phyloP scores from a whole-genome alignment of 805 yeast species.

The Komagataella phaffii region DNA sequence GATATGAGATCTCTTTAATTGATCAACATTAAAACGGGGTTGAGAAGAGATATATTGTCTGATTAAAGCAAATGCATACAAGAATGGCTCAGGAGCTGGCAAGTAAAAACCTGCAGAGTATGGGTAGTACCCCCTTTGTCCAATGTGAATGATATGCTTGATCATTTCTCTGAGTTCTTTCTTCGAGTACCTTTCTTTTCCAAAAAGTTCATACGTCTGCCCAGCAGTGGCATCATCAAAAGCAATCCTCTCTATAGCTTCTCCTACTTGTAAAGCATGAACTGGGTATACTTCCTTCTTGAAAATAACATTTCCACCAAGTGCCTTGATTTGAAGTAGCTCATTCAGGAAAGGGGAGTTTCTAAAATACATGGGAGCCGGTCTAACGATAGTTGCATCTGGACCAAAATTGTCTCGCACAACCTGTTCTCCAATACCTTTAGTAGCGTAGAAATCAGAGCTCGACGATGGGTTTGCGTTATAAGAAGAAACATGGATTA shows the following conservation, averaged over 20 bases:
- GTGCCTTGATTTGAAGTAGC: conserved; percentile 38
- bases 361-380: conserved; percentile 67
- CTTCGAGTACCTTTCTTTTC: conserved; percentile 51
- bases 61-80: conserved; percentile 29
- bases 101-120: conserved; percentile 21
- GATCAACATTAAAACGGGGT: conserved; percentile 44
- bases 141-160: conserved; percentile 28
- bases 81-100: conserved; percentile 28
- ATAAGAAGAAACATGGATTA: conserved; percentile 68
- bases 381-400: conserved; percentile 74
- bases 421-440: conserved; percentile 64
- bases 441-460: conserved; percentile 65
- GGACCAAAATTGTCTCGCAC: conserved; percentile 51
- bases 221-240: conserved; percentile 75
- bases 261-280: conserved; percentile 68
- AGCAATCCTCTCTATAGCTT: conserved; percentile 66
- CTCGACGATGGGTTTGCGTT: conserved; percentile 58
- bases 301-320: conserved; percentile 54
- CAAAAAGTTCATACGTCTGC: conserved; percentile 59
- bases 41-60: conserved; percentile 29
- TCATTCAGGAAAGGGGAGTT: conserved; percentile 58
- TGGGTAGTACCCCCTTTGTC: conserved; percentile 20
- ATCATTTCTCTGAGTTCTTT: conserved; percentile 59
- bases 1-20: conserved; percentile 57
- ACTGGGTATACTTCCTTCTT: conserved; percentile 58